Conservation (phyloP, 495 filamentous ascomycete genomes). For the Podospora comata region DNA sequence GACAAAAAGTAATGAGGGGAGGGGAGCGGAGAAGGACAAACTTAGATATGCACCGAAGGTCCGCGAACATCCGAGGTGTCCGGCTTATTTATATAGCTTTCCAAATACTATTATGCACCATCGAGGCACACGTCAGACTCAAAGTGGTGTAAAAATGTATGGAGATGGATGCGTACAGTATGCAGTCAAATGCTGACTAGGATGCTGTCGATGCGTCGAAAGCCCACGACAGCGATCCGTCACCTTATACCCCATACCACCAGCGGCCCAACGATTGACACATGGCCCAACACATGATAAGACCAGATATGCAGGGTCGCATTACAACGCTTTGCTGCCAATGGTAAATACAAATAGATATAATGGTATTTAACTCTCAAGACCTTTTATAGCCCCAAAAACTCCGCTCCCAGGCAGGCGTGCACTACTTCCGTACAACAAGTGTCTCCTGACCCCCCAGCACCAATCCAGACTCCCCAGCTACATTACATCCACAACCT, state of each 20-base stretch:
- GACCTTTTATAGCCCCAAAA: constrained; percentile 5
- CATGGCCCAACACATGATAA: neutral
- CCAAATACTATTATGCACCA: neutral
- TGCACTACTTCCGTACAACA: constrained; percentile 14
- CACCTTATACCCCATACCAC: neutral
- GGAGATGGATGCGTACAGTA: neutral
- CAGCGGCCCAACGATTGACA: neutral
- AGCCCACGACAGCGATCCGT: neutral
- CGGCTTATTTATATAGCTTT: neutral
- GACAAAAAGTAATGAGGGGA: neutral
- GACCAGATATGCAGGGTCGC: neutral
- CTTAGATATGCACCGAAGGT: neutral
- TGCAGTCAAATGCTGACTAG: neutral
- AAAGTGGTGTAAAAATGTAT: neutral
- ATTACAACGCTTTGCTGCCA: neutral
- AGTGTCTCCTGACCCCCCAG: neutral
- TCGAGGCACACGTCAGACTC: neutral
- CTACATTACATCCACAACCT: constrained; percentile 45
- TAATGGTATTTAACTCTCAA: neutral
- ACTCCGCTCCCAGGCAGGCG: neutral
- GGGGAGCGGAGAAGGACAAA: neutral
- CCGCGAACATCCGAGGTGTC: neutral
- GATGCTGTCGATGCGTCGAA: neutral
- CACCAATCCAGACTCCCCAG: neutral
- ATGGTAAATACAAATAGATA: constrained; percentile 1